Percentiles rank a stretch among this genome's conserved stretches.
These are phyloP conservation scores for Xylaria sp. DNA, from an alignment of 2,329 filamentous ascomycete genomes.

Conservation along the genomic window DNA sequence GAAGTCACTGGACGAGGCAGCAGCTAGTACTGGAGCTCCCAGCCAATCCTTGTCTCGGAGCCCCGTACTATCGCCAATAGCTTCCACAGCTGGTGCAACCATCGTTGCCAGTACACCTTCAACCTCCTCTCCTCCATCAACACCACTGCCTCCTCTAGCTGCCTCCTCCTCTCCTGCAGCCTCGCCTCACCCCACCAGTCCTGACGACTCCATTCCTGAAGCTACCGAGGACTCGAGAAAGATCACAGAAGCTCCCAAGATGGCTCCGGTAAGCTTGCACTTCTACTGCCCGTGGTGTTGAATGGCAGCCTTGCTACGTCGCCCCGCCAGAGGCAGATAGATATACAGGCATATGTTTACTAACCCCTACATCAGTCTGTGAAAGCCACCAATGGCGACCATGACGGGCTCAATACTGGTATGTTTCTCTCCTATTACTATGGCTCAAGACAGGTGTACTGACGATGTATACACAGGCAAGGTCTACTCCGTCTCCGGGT, in stretches of 20 bases:
- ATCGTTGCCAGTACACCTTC: constrained; percentile 40
- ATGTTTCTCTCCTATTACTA: constrained; percentile 33
- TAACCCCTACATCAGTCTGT: constrained; percentile 43
- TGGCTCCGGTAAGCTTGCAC: constrained; percentile 65
- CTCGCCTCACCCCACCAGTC: constrained; percentile 50
- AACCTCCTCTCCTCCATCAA: constrained; percentile 43
- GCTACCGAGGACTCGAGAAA: constrained; percentile 44
- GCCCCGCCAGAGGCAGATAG: constrained; percentile 27
- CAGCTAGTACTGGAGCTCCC: constrained; percentile 43
- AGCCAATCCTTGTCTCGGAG: constrained; percentile 48
- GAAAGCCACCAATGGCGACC: constrained; percentile 50
- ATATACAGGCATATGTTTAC: constrained; percentile 24
- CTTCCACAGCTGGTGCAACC: constrained; percentile 39
- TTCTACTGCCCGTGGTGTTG: constrained; percentile 32
- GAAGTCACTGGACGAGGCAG: constrained; percentile 24
- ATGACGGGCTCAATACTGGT: constrained; percentile 49
- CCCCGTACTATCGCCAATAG: constrained; percentile 46
- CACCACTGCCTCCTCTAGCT: constrained; percentile 44
- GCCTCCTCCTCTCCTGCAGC: constrained; percentile 47
- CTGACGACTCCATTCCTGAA: constrained; percentile 41
- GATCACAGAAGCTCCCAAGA: constrained; percentile 55
- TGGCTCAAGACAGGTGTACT: constrained; percentile 26
- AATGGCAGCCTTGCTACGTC: constrained; percentile 27
- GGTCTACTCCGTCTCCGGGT: constrained; percentile 73
- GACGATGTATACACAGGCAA: constrained; percentile 59